Base-by-base conservation (phyloP, 345 rosid species). In the Aurinia saxatilis region DNA sequence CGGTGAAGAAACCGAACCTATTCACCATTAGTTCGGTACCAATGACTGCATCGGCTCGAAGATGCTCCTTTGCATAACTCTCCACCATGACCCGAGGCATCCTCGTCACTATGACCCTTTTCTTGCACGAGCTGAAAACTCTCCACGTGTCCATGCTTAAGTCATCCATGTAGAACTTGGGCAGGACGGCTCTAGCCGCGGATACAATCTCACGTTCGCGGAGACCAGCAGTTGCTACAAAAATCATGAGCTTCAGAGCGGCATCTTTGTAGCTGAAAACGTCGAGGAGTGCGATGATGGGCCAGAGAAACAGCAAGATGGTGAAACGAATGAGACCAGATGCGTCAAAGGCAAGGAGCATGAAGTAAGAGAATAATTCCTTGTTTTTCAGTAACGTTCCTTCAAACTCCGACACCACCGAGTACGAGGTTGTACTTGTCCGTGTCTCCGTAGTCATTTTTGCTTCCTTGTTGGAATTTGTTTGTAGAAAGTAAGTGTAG, bases 381-480 rank as follows among this genome's bases (percentile, higher is more conserved):
- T 23, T 23, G 27, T 23, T 23, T 23, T 23, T 23, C 27, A 23
- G 27, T 23, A 23, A 23, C 27, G 4, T 23, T 23, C 27, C 27
- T 23, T 23, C 88, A 75, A 83, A 56, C 60, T 85, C 88, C 0
- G 86, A 80, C 0, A 81, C 83, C 40, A 85, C 86, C 14, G 85
- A 16, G 8, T 46, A 73, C 81, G 60, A 77, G 79, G 23, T 85
- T 1, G 64, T 49, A 40, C 47, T 38, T n/a, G n/a, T 12, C 35
- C 31, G 62, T 62, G 37, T 60, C 19, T 5, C 41, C 25, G 19
- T n/a, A n/a, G n/a, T n/a, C 18, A 14, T 10, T 3, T 15, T 30
- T 12, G 31, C 3, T n/a, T 14, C 23, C 12, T 18, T 15, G 8
- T 51, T 35, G 8, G 11, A 15, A 5, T 61, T 21, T 21, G 25